phyloP scores from a whole-genome alignment of 148 eudicot genomes.

The Arbutus unedo region DNA sequence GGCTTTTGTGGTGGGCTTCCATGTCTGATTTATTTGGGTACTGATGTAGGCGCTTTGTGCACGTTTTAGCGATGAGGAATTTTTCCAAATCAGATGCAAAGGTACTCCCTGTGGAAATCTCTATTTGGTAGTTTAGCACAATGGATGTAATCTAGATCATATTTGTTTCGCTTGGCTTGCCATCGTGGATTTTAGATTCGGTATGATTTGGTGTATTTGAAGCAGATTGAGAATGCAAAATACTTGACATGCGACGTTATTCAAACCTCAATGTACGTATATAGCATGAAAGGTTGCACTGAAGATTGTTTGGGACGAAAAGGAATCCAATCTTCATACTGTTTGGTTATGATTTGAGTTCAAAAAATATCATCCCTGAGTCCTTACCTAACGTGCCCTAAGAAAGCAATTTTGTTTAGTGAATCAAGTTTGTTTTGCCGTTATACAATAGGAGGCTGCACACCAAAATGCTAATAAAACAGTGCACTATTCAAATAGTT shows the following conservation, averaged over 20 bases:
- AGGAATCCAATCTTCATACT: not conserved
- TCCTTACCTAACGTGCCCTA: not conserved
- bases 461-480: not conserved
- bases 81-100: conserved; percentile 66
- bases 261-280: not conserved
- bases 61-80: conserved; percentile 83
- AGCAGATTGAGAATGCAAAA: not conserved
- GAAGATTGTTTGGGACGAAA: not conserved
- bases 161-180: not conserved
- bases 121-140: not conserved
- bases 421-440: not conserved
- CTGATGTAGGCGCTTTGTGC: conserved; percentile 71
- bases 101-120: conserved; percentile 37
- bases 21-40: conserved; percentile 8
- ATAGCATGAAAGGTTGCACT: no score
- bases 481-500: not conserved
- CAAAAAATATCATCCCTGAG: not conserved
- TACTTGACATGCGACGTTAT: not conserved
- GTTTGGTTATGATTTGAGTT: not conserved
- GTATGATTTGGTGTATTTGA: not conserved
- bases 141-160: not conserved
- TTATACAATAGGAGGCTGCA: not conserved
- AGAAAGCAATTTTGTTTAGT: not conserved
- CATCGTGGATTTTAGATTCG: not conserved
- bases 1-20: not conserved